Base-by-base conservation (phyloP, 257 asterid genomes). In the Nicotiana noctiflora region DNA sequence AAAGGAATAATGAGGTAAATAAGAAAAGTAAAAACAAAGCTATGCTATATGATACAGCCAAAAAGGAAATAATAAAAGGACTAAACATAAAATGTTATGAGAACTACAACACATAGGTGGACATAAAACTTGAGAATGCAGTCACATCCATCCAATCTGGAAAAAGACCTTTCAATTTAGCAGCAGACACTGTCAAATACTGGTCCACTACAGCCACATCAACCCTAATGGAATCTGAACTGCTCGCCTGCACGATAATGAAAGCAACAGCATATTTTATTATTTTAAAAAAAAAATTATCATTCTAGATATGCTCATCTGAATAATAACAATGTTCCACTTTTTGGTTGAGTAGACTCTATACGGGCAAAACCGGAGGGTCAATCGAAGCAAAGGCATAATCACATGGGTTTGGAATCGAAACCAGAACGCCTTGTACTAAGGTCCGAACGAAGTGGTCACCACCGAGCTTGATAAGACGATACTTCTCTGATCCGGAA, bases 101-200 rank as follows among this genome's bases (percentile, higher is more conserved):
- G 19, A 62, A 61, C 85, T 88, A 94, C 34, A 92, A 83, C 68
- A 87, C 29, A 86, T 96, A 87, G 81, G 95, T 87, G 15, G 99
- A 94, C 89, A 87, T 68, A 88, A 91, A 96, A 83, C 96, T 96
- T 53, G 99, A 87, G 70, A 70, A 91, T 31, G 97, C 84, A 55
- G 95, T 88, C 66, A 94, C 89, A 86, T 96, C 98, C 88, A 90
- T 89, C 99, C 99, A 96, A 70, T 83, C 82, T 4, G 99, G 99
- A 63, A 96, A 96, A 65, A 89, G 91, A 88, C 86, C 88, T 91
- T 96, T 94, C 91, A 96, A 76, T 85, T 91, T 92, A 87, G 77
- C 79, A 4, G 88, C 86, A 11, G 89, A 60, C 84, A 89, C 94
- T 8, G 90, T 89, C 84, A 94, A 81, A 86, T 87, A 74, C 23